Evolutionary conservation across 2,329 filamentous ascomycete genomes (phyloP).

Genomic region (Ceratocystis ficicola): DNA sequence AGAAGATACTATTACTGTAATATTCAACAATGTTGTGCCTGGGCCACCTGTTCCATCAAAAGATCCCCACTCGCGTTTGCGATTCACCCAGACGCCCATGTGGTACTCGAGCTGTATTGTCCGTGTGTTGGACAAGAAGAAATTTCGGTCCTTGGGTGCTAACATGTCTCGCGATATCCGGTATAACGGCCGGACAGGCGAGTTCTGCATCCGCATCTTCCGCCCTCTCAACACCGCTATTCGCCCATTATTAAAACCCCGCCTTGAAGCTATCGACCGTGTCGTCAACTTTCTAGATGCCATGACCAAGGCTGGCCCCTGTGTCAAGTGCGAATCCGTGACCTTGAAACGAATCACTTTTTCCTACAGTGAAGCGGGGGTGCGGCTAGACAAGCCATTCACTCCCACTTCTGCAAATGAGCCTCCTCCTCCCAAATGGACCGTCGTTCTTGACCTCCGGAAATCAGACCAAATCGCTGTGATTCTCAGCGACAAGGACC

Average conservation of each 20-base stretch:
- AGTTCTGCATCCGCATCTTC: constrained; percentile 50
- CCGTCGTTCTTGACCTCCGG: constrained; percentile 47
- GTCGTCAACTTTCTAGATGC: constrained; percentile 59
- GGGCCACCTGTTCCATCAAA: constrained; percentile 9
- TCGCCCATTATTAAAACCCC: constrained; percentile 45
- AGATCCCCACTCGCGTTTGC: constrained; percentile 16
- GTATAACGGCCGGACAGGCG: constrained; percentile 47
- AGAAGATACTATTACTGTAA: constrained; percentile 45
- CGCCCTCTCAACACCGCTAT: constrained; percentile 47
- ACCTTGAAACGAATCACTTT: constrained; percentile 54
- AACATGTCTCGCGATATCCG: constrained; percentile 49
- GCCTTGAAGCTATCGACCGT: constrained; percentile 55
- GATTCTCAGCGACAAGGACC: constrained; percentile 44
- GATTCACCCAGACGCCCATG: constrained; percentile 26
- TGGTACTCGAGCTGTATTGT: constrained; percentile 44
- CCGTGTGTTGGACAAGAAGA: constrained; percentile 40
- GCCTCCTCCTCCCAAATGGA: constrained; percentile 31
- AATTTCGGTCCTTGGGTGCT: constrained; percentile 43
- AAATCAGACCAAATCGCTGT: constrained; percentile 31
- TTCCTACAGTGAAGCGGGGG: constrained; percentile 42
- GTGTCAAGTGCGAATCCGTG: constrained; percentile 46
- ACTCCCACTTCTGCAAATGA: neutral
- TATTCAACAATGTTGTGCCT: constrained; percentile 39
- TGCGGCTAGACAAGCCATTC: constrained; percentile 13
- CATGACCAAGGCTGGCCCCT: constrained; percentile 43